A percentile compares a stretch with the other conserved stretches of the same genome.
These are phyloP conservation scores for Carallia brachiata DNA, from an alignment of 345 rosid species.

Conservation along the genomic window DNA sequence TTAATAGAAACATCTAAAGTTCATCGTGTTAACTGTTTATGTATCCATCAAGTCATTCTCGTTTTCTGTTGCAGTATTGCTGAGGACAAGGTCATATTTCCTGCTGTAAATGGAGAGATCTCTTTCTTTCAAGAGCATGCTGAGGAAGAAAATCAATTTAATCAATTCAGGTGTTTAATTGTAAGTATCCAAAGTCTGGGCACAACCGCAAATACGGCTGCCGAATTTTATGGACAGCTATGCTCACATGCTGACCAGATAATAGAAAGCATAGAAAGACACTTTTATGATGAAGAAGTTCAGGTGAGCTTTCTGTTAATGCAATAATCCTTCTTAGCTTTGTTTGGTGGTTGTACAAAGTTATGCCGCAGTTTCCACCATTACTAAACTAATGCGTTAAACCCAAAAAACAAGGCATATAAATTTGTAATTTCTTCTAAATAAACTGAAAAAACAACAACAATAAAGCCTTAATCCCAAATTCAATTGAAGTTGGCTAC, in stretches of 20 bases:
- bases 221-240: conserved; percentile 46
- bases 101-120: conserved; percentile 58
- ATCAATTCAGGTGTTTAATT: conserved; percentile 47
- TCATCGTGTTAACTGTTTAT: conserved; percentile 7
- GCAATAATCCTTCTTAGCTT: background rate
- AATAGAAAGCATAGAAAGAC: conserved; percentile 51
- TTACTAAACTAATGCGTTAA: background rate
- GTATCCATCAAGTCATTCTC: background rate
- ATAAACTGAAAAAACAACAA: background rate
- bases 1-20: too few species aligned
- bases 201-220: conserved; percentile 26
- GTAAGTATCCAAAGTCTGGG: conserved; percentile 49
- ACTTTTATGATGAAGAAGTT: conserved; percentile 54
- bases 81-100: conserved; percentile 62
- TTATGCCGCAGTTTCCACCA: conserved; percentile 11
- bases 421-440: conserved; percentile 3
- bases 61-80: conserved; percentile 48
- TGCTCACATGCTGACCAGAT: conserved; percentile 57
- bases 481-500: too few species aligned
- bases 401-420: background rate
- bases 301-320: conserved; percentile 36
- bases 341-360: conserved; percentile 14
- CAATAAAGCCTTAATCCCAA: too few species aligned
- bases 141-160: conserved; percentile 55
- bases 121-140: conserved; percentile 58